Evolutionary conservation across 257 asterid genomes (phyloP).

Genomic region (Solanum habrochaites): DNA sequence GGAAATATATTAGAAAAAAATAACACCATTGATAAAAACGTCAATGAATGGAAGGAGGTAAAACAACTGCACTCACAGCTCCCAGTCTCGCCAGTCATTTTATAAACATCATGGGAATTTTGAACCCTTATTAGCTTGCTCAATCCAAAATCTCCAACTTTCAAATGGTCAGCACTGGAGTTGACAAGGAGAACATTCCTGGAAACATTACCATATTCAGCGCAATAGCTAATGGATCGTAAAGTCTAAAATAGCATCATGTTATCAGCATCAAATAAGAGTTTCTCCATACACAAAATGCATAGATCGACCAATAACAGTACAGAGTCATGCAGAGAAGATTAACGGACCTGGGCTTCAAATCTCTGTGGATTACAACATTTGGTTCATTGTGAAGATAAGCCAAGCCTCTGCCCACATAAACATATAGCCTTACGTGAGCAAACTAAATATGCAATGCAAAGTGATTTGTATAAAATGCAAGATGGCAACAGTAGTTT

Average conservation of each 20-base stretch:
- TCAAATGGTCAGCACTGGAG: conserved; percentile 84
- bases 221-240: background rate
- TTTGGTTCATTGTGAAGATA: conserved; percentile 98
- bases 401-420: conserved; percentile 83
- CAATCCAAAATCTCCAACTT: conserved; percentile 96
- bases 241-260: background rate
- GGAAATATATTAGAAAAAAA: background rate
- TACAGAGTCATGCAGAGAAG: conserved; percentile 1
- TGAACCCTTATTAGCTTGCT: conserved; percentile 90
- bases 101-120: conserved; percentile 87
- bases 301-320: background rate
- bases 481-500: background rate
- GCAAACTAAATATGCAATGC: background rate
- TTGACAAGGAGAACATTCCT: conserved; percentile 97
- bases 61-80: conserved; percentile 60
- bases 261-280: background rate
- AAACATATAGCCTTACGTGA: conserved; percentile 2
- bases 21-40: background rate
- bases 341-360: conserved; percentile 74
- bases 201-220: conserved; percentile 15
- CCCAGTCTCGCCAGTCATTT: conserved; percentile 99
- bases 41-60: background rate
- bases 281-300: background rate
- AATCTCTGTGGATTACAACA: conserved; percentile 90
- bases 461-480: background rate